These are phyloP conservation scores for Deinandra increscens DNA, from an alignment of 129 eudicot genomes.

Conservation along the genomic window DNA sequence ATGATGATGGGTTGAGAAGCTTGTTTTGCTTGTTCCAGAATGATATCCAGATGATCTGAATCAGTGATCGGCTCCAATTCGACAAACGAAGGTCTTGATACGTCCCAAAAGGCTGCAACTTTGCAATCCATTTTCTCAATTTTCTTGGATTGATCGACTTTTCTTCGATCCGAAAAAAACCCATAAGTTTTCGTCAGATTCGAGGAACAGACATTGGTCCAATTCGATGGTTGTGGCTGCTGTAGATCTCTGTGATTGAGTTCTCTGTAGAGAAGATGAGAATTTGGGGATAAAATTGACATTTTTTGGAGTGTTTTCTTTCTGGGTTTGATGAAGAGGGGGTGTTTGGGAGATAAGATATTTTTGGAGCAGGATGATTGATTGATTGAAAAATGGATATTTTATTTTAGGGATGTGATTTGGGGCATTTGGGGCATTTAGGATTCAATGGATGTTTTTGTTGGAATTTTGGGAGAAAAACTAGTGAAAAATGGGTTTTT, in stretches of 20 bases:
- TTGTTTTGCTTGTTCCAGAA: conserved; percentile 53
- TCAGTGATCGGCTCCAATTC: conserved; percentile 72
- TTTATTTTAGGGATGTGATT: not conserved
- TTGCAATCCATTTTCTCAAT: conserved; percentile 46
- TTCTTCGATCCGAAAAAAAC: conserved; percentile 54
- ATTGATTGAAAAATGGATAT: not conserved
- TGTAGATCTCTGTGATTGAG: conserved; percentile 44
- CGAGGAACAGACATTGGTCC: conserved; percentile 40
- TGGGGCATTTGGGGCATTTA: too few species aligned
- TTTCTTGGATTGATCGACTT: conserved; percentile 34
- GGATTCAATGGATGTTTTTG: conserved; percentile 15
- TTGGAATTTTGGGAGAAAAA: too few species aligned
- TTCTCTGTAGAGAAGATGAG: conserved; percentile 62
- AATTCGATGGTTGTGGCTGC: conserved; percentile 38
- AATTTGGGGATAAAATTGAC: conserved; percentile 78
- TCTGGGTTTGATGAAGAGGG: conserved; percentile 9
- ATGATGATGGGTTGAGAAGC: conserved; percentile 62
- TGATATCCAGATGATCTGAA: conserved; percentile 65
- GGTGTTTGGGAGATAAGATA: conserved; percentile 41
- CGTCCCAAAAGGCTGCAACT: conserved; percentile 57
- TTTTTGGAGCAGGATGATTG: conserved; percentile 26
- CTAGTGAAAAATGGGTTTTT: too few species aligned
- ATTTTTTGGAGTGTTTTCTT: conserved; percentile 34
- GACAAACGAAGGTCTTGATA: conserved; percentile 53
- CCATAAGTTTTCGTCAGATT: conserved; percentile 39